phyloP scores from a whole-genome alignment of 2,329 filamentous ascomycete species.

The Immersiporthe knoxdaviesiana region DNA sequence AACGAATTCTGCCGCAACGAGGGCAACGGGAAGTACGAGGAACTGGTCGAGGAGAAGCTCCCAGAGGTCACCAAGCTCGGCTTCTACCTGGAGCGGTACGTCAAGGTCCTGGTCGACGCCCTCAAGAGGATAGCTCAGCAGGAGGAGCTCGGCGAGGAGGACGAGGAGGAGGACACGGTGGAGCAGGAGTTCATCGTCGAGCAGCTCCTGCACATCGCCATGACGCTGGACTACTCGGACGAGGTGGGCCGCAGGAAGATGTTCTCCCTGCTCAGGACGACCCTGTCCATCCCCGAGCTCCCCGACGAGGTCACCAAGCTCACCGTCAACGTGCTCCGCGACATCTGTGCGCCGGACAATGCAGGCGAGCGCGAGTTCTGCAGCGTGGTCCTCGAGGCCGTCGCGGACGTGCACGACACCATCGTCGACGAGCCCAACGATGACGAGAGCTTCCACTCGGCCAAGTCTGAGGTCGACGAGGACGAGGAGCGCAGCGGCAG shows the following conservation, averaged over 20 bases:
- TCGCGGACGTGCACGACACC: constrained; percentile 95
- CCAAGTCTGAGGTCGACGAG: constrained; percentile 79
- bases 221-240: constrained; percentile 95
- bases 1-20: constrained; percentile 87
- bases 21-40: constrained; percentile 73
- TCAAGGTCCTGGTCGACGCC: constrained; percentile 68
- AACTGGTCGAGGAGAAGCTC: constrained; percentile 86
- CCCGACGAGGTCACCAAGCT: constrained; percentile 93
- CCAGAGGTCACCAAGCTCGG: constrained; percentile 92
- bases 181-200: constrained; percentile 96
- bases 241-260: constrained; percentile 95
- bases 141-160: constrained; percentile 60
- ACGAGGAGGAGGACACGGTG: constrained; percentile 80
- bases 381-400: constrained; percentile 85
- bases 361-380: constrained; percentile 82
- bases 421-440: constrained; percentile 68
- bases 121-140: constrained; percentile 60
- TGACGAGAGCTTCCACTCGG: constrained; percentile 93
- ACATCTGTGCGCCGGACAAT: constrained; percentile 76
- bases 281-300: constrained; percentile 81
- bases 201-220: constrained; percentile 88
- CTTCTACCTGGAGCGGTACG: constrained; percentile 82
- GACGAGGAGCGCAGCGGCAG: constrained; percentile 55
- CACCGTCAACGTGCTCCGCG: constrained; percentile 77
- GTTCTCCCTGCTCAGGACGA: constrained; percentile 87